phyloP scores from a whole-genome alignment of 179 eudicot genomes.

The Kewa caespitosa region DNA sequence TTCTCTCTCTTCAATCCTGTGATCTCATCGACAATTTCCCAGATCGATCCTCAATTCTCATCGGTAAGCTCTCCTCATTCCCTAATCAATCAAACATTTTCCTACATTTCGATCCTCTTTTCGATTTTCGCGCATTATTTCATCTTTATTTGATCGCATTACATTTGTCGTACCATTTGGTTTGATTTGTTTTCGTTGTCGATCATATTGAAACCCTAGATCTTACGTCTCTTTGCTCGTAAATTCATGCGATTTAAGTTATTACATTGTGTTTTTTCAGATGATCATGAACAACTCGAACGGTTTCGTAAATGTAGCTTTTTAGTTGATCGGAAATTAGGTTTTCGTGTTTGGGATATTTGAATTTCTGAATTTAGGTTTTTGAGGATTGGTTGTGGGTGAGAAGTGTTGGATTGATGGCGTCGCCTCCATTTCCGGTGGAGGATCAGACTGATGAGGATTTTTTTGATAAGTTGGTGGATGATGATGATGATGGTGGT shows the following conservation, averaged over 20 bases:
- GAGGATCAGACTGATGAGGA: conserved; percentile 81
- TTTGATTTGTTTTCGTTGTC: neutral
- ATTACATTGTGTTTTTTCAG: conserved; percentile 16
- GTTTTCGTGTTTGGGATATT: conserved; percentile 6
- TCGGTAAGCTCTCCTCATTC: conserved; percentile 13
- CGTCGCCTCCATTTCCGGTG: conserved; percentile 39
- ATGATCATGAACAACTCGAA: conserved; percentile 19
- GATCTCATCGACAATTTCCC: too few species aligned
- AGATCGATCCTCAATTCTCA: conserved; percentile 13
- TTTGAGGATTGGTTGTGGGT: conserved; percentile 4
- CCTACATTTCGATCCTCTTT: neutral
- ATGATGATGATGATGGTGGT: conserved; percentile 48
- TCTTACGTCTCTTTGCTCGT: conserved; percentile 12
- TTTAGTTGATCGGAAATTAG: neutral
- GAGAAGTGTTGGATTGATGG: conserved; percentile 18
- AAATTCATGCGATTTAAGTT: conserved; percentile 4
- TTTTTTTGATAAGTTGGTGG: conserved; percentile 74
- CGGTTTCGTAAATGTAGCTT: conserved; percentile 14
- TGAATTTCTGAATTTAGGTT: neutral
- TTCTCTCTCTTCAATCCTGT: neutral
- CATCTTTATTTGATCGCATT: neutral
- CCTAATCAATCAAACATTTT: neutral
- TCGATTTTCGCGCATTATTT: neutral
- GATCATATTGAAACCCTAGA: conserved; percentile 18
- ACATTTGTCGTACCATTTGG: neutral